Base-by-base conservation (phyloP, 2,329 filamentous ascomycete genomes). In the Conoideocrella luteorostrata region DNA sequence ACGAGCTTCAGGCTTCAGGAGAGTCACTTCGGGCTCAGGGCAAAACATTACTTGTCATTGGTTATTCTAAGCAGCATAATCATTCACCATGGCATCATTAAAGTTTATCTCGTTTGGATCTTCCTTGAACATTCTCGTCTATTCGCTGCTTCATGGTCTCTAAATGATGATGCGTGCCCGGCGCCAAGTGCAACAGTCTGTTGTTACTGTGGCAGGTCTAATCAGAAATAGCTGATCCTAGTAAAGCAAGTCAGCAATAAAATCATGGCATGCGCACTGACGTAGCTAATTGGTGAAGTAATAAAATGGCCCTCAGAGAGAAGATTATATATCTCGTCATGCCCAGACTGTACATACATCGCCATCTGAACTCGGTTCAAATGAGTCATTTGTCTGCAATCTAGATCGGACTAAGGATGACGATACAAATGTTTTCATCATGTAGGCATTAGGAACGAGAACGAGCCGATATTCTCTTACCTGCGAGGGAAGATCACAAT, bases 391-490 rank as follows among this genome's bases (percentile, higher is more conserved):
- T 53, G 50, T 50, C 56, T 50, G 50, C 50, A 54, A 50, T 51
- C 52, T 50, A 48, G 59, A 65, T 94, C 82, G 77, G 88, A 74
- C 87, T 94, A 94, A 94, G 88, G 88, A 95, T 94, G 88, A 94
- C 87, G 85, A 89, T 90, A 89, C 75, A 69, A 77, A 68, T 65
- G 64, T 73, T 89, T 81, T 93, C 88, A 91, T 94, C 88, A 91
- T 84, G 47, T 44, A 41, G 46, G 39, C 39, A 20, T 17, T 9
- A 22, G 4, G 4, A 17, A 28, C 29, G 5, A 33, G 4, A 34
- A 10, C 11, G 40, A 43, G 26, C 37, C 15, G 65, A 47, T 21
- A 59, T 51, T 62, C 60, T 18, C 63, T 55, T 29, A 48, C 47
- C 38, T 35, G 6, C 12, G 4, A 20, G 5, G 23, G 18, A 30